Percentiles rank a stretch among this genome's conserved stretches.
Evolutionary conservation across 1,284 basidiomycete species (phyloP).

Genomic region (Ganoderma sinense): DNA sequence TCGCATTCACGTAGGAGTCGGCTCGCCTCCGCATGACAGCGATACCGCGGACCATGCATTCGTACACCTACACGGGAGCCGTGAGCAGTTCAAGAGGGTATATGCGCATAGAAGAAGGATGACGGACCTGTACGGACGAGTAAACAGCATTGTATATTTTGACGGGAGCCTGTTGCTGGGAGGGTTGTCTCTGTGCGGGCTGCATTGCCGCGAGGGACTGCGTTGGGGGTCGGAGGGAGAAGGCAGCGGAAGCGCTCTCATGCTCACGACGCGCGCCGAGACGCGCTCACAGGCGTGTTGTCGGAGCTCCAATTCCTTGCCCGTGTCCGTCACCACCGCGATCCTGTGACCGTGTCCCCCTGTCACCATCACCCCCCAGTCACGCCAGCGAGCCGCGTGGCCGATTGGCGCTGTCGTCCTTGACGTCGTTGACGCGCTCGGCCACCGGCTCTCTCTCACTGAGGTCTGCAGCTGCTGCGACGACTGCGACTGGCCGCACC

Average conservation of each 20-base stretch:
- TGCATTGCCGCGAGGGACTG: constrained; percentile 40
- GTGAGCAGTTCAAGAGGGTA: constrained; percentile 31
- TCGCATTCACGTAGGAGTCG: constrained; percentile 97
- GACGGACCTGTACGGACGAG: constrained; percentile 80
- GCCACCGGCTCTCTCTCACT: neutral
- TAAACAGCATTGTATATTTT: constrained; percentile 92
- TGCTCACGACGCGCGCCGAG: constrained; percentile 36
- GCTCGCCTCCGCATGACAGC: constrained; percentile 96
- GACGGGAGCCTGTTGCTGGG: constrained; percentile 67
- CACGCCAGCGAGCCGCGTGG: constrained; percentile 6
- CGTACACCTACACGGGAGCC: constrained; percentile 77
- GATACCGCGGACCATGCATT: constrained; percentile 97
- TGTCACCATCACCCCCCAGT: constrained; percentile 20
- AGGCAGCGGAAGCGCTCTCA: constrained; percentile 30
- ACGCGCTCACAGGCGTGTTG: constrained; percentile 39
- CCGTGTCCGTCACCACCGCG: constrained; percentile 31
- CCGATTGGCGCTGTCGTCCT: constrained; percentile 7
- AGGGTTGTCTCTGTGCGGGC: constrained; percentile 39
- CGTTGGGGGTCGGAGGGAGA: constrained; percentile 9
- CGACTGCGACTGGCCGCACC: neutral
- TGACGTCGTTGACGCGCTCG: constrained; percentile 20
- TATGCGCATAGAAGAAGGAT: constrained; percentile 11
- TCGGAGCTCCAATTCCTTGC: constrained; percentile 33
- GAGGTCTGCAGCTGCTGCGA: constrained; percentile 9
- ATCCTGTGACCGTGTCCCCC: constrained; percentile 30